Evolutionary conservation across 176 grass and related monocot species (phyloP), one percentile per base, ranked within the genome.

Genomic region (Elymus sibiricus): DNA sequence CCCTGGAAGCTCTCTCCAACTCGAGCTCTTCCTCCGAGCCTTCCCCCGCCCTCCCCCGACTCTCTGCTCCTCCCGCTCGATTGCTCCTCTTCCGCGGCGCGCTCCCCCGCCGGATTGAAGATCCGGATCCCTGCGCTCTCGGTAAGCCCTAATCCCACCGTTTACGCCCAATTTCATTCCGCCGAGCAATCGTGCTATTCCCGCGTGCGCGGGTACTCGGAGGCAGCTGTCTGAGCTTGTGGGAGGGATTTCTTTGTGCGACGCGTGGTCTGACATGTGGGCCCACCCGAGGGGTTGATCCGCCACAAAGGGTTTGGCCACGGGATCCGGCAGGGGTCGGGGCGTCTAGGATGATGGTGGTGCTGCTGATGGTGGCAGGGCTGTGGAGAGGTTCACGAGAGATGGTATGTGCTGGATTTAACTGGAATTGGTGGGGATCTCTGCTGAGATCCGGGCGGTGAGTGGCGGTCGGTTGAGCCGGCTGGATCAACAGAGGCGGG

Each of bases 391-490:
- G 15, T 85, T 32, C 46, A 63, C 22, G 14, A 19, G 68, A 76
- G 69, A 70, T 28, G 53, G 19, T 47, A 35, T 12, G 27, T 83
- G 76, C 42, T 32, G 58, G 42, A 31, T 85, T 58, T 46, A 28
- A 9, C 22, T 80, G 10, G 77, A 74, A 76, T 85, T 89, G 77
- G 26, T n/a, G 62, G 87, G 87, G 82, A 85, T 89, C 83, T 89
- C 82, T 26, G 60, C 60, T 85, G 83, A 85, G 88, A 89, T 85
- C 83, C 70, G 60, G n/a, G 53, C 25, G 34, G 70, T 39, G 11
- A 24, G 35, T 12, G 19, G 37, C 4, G n/a, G 43, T 69, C 17
- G 7, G 49, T 27, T 22, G 32, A 53, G 56, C 75, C 35, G 25
- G 39, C 42, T 85, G 32, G 76, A 85, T 89, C 69, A 21, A 11